These are phyloP conservation scores for Cajanus cajan DNA, from an alignment of 306 rosid genomes.

Conservation along the genomic window DNA sequence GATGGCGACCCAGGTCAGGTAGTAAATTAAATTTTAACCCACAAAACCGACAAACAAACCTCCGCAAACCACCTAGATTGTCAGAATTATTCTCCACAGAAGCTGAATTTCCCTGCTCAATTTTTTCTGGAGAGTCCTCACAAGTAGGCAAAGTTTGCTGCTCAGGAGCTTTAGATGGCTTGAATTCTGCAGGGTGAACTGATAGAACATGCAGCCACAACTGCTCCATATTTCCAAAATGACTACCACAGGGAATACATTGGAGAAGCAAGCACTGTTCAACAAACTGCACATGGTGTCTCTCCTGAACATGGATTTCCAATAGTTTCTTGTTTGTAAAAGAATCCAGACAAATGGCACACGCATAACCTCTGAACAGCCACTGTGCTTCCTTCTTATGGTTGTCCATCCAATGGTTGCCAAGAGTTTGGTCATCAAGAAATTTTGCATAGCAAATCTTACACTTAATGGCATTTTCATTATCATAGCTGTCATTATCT, in stretches of 20 bases:
- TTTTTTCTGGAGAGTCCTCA: slow-evolving; percentile 45
- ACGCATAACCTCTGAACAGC: slow-evolving; percentile 81
- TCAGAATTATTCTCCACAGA: slow-evolving; percentile 47
- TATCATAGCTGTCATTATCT: slow-evolving; percentile 36
- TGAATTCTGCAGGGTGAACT: slow-evolving; percentile 59
- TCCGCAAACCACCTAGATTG: slow-evolving; percentile 49
- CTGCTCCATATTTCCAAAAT: slow-evolving; percentile 71
- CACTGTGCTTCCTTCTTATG: slow-evolving; percentile 87
- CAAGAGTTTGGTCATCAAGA: slow-evolving; percentile 62
- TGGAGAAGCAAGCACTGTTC: slow-evolving; percentile 86
- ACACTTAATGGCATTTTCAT: slow-evolving; percentile 53
- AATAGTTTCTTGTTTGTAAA: slow-evolving; percentile 69
- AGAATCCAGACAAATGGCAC: slow-evolving; percentile 84
- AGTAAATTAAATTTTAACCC: slow-evolving; percentile 83
- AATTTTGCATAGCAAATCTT: slow-evolving; percentile 65
- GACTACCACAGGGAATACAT: slow-evolving; percentile 84
- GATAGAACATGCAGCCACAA: slow-evolving; percentile 77
- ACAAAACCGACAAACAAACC: slow-evolving; percentile 72
- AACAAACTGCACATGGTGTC: slow-evolving; percentile 69
- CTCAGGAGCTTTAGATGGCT: slow-evolving; percentile 46
- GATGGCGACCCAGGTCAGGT: slow-evolving; percentile 90
- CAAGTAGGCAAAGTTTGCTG: slow-evolving; percentile 39
- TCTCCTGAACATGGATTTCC: slow-evolving; percentile 77
- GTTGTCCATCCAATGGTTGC: slow-evolving; percentile 79
- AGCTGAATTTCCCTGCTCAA: slow-evolving; percentile 47